Evolutionary conservation across 495 filamentous ascomycete species (phyloP), one percentile per base, ranked within the genome.

Genomic region (Glonium stellatum): DNA sequence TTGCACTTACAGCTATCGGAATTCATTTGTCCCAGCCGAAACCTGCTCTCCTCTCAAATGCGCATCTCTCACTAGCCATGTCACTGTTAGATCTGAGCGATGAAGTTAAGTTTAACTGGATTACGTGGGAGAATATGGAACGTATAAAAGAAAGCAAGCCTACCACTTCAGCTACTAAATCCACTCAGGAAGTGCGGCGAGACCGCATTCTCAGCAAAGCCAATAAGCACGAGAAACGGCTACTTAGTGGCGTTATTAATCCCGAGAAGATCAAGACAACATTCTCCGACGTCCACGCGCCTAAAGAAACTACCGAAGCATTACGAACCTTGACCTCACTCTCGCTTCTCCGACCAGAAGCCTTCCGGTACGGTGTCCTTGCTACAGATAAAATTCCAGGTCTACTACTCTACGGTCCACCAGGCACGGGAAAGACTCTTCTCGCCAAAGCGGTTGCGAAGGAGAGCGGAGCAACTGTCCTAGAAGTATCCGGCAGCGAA

Each of bases 391-490:
- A 88, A 63, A 95, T 98, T 56, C 87, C 90, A 0, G 93, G 93
- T 19, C 81, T 92, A 25, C 80, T 98, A 0, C 79, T 98, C 1
- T 98, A 98, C 68, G 93, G 93, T 0, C 95, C 93, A 6, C 95
- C 93, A 0, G 93, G 93, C 2, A 98, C 93, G 0, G 93, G 93
- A 58, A 98, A 98, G 69, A 98, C 93, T 0, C 78, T 97, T 0
- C 81, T 98, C 15, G 93, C 92, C 6, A 97, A 95, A 77, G 93
- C 93, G 0, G 90, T 98, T 2, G 93, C 93, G 6, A 95, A 95
- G 65, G 91, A 97, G 69, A 90, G 87, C 63, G 90, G 91, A 22
- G 92, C 91, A 0, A 93, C 88, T 25, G 88, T 87, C 31, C 81
- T 87, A n/a, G 83, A 87, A 63, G 80, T 87, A 47, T 84, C 80